These are phyloP conservation scores for Paxillus ammoniavirescens DNA, from an alignment of 768 basidiomycete species.

Conservation along the genomic window DNA sequence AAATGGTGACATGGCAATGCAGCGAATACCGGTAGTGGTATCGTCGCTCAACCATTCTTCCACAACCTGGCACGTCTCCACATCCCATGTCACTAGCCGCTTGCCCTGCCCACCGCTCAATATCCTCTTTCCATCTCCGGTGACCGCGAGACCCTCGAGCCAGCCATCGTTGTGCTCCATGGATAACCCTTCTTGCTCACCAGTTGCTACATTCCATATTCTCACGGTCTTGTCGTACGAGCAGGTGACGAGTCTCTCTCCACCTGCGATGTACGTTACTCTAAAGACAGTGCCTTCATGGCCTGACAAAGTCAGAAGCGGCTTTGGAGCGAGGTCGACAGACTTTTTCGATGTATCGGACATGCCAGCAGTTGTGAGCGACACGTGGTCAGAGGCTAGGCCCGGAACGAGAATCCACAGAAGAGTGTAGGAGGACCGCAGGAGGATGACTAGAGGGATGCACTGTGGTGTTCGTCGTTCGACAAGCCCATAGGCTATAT, in stretches of 20 bases:
- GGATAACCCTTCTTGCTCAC: background rate
- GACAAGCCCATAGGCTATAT: no score
- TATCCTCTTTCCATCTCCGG: background rate
- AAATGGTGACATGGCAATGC: background rate
- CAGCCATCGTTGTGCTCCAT: background rate
- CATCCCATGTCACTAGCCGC: background rate
- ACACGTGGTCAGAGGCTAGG: no score
- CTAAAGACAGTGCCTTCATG: background rate
- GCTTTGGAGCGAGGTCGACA: background rate
- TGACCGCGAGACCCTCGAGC: background rate
- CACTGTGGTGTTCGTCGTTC: no score
- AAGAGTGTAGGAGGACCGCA: no score
- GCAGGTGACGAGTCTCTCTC: background rate
- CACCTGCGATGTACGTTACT: background rate
- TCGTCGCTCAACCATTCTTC: background rate
- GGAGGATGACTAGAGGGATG: no score
- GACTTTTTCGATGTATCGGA: background rate
- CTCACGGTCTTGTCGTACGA: background rate
- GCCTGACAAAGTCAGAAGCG: background rate
- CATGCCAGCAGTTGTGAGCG: background rate
- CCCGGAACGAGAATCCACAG: no score
- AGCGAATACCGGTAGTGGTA: no score
- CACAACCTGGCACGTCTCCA: background rate
- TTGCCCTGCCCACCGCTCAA: no score
- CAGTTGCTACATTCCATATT: background rate